These are phyloP conservation scores for Zelonia costaricensis DNA, from an alignment of 208 protist species.

Conservation along the genomic window DNA sequence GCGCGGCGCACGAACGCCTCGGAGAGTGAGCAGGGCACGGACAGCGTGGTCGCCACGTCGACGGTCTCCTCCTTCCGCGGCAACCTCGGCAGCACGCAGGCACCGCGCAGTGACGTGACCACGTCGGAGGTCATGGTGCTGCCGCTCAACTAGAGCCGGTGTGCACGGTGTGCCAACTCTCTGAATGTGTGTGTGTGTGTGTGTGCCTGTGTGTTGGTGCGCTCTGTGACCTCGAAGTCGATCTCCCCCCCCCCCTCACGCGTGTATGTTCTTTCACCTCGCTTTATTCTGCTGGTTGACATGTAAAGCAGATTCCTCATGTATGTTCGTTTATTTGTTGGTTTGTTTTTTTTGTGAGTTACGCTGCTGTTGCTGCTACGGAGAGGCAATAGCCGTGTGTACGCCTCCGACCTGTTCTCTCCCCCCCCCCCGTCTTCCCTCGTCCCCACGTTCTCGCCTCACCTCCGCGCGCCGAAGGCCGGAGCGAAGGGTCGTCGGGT, in stretches of 20 bases:
- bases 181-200: not conserved
- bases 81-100: conserved; percentile 5
- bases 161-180: not conserved
- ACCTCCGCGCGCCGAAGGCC: too few relatives aligned
- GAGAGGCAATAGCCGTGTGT: too few relatives aligned
- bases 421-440: not conserved
- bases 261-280: not conserved
- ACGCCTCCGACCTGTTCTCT: conserved; percentile 11
- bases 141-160: not conserved
- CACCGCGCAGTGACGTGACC: not conserved
- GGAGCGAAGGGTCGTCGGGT: too few relatives aligned
- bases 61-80: not conserved
- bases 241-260: not conserved
- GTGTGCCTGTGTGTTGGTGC: not conserved
- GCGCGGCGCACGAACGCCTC: not conserved
- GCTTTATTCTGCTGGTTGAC: too few relatives aligned
- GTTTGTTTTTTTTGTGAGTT: too few relatives aligned
- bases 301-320: too few relatives aligned
- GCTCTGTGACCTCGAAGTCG: too few relatives aligned
- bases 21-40: not conserved
- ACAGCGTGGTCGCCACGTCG: not conserved
- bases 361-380: too few relatives aligned
- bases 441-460: not conserved
- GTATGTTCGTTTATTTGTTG: too few relatives aligned
- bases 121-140: conserved; percentile 23